These are phyloP conservation scores for Gomphus bonarii DNA, from an alignment of 1,284 basidiomycete species.

Conservation along the genomic window DNA sequence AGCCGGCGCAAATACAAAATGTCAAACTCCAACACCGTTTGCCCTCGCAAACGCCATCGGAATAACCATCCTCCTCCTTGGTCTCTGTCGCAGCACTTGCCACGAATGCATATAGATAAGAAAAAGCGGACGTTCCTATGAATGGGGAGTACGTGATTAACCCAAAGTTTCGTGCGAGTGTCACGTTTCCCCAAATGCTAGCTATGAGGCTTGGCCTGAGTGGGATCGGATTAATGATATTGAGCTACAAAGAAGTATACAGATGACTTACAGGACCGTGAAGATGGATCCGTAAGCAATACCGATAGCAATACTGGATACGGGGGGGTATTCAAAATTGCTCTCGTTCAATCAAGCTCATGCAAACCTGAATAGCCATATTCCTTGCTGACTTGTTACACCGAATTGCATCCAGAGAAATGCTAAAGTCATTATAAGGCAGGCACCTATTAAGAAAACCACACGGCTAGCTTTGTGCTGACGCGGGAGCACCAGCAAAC, in stretches of 20 bases:
- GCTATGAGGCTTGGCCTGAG: slow-evolving; percentile 57
- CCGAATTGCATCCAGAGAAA: slow-evolving; percentile 44
- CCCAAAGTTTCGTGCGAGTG: slow-evolving; percentile 67
- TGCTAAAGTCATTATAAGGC: slow-evolving; percentile 35
- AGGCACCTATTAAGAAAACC: slow-evolving; percentile 41
- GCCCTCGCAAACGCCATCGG: slow-evolving; percentile 40
- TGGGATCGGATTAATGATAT: not conserved
- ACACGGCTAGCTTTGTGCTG: slow-evolving; percentile 51
- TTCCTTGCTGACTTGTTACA: slow-evolving; percentile 33
- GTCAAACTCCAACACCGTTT: slow-evolving; percentile 53
- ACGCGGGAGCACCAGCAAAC: slow-evolving; percentile 28
- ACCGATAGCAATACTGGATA: slow-evolving; percentile 50
- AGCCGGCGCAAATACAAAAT: slow-evolving; percentile 39
- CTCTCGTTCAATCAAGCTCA: not conserved
- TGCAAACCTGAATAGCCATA: slow-evolving; percentile 55
- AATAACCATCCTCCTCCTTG: slow-evolving; percentile 17
- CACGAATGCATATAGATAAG: slow-evolving; percentile 64
- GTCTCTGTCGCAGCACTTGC: slow-evolving; percentile 35
- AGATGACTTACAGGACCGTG: slow-evolving; percentile 48
- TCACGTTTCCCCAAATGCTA: slow-evolving; percentile 56
- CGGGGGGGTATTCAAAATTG: not conserved
- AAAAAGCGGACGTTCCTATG: slow-evolving; percentile 60
- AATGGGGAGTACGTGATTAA: slow-evolving; percentile 64
- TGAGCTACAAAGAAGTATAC: not conserved
- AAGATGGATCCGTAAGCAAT: slow-evolving; percentile 58